Evolutionary conservation across 2,329 filamentous ascomycete genomes (phyloP), one percentile per base, ranked within the genome.

Genomic region (Aspergillus puulaauensis): DNA sequence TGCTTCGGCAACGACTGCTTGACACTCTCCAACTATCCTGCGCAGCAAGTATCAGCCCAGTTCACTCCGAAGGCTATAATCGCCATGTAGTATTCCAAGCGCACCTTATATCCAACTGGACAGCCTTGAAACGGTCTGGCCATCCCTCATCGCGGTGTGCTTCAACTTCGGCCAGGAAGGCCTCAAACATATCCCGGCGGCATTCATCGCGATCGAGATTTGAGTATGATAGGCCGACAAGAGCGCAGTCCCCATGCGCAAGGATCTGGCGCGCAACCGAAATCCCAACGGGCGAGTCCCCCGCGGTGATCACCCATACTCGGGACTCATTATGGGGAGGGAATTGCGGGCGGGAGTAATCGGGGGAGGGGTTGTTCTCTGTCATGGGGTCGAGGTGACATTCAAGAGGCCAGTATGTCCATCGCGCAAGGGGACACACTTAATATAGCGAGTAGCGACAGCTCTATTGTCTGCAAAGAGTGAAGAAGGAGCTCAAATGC

Each of bases 261-360:
- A 98, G 87, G 44, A 96, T 82, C 66, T 91, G 85, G 54, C 89
- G 86, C 54, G 91, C 90, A 57, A 97, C 83, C 46, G 90, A 89
- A 59, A 96, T 89, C 54, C 89, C 89, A 62, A 97, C 84, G 12
- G 93, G 91, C 37, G 91, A 93, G 59, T 93, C 85, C 35, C 91
- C 90, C 58, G 90, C 89, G 11, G 93, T 96, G 64, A 99, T 80
- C 70, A 99, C 87, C 95, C 95, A 98, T 68, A 93, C 91, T 69
- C 93, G 88, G 51, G 93, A 92, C 50, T 81, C 82, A 70, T 82
- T 81, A 73, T 86, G 84, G 31, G 80, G 77, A 43, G 85, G 85
- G 64, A 86, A 87, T 59, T 83, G 83, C 47, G 68, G 63, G 58
- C 69, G 71, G 59, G 69, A 66, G 61, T 63, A 65, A 59, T 72